phyloP scores from a whole-genome alignment of 2,329 filamentous ascomycete species.

The Cercospora beticola region DNA sequence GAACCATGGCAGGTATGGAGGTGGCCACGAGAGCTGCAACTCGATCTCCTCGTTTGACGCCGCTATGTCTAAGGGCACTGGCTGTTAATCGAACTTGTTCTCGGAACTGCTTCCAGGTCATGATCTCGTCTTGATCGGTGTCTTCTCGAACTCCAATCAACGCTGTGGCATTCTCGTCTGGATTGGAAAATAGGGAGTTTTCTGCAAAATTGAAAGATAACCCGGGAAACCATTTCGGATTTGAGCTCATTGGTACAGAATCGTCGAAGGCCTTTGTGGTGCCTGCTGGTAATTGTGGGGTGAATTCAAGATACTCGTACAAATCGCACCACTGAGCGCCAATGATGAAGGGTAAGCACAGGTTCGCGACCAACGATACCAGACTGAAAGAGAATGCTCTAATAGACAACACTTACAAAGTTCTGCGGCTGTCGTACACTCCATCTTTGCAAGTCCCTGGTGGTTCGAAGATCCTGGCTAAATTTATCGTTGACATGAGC shows the following conservation, averaged over 20 bases:
- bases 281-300: slow-evolving; percentile 37
- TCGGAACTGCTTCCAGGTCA: slow-evolving; percentile 44
- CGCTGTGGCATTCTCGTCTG: slow-evolving; percentile 39
- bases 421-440: slow-evolving; percentile 42
- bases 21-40: slow-evolving; percentile 46
- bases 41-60: slow-evolving; percentile 42
- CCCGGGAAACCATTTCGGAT: slow-evolving; percentile 43
- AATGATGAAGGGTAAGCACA: not conserved
- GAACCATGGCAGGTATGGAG: slow-evolving; percentile 44
- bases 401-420: slow-evolving; percentile 28
- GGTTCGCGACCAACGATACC: too few relatives aligned
- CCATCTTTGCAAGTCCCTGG: slow-evolving; percentile 44
- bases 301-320: slow-evolving; percentile 42
- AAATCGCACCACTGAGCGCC: slow-evolving; percentile 41
- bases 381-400: not conserved
- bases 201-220: slow-evolving; percentile 44
- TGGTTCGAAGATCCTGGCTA: slow-evolving; percentile 26
- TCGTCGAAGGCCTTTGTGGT: slow-evolving; percentile 42
- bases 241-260: slow-evolving; percentile 38
- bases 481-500: slow-evolving; percentile 35
- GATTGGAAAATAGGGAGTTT: slow-evolving; percentile 42
- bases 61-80: slow-evolving; percentile 41
- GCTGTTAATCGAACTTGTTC: slow-evolving; percentile 42
- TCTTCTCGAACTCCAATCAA: slow-evolving; percentile 45
- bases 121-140: slow-evolving; percentile 38